phyloP scores from a whole-genome alignment of 2,329 filamentous ascomycete species.

The Penicillium vulpinum region DNA sequence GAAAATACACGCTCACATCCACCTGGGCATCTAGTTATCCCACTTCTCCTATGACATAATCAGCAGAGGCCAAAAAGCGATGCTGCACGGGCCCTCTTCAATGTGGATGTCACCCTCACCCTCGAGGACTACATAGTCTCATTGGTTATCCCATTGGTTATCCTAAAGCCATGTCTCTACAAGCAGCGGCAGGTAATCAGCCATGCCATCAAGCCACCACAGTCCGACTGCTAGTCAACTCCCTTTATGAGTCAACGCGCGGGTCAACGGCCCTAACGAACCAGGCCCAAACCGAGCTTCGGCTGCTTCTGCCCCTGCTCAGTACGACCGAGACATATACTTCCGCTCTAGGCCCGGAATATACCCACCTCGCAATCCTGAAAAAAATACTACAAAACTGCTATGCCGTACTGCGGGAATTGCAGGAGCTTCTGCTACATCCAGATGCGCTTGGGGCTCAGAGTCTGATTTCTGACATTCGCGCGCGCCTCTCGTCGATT shows the following conservation, averaged over 20 bases:
- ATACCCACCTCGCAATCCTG: background rate
- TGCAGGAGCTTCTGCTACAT: slow-evolving; percentile 10
- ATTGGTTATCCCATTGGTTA: background rate
- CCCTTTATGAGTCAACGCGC: slow-evolving; percentile 16
- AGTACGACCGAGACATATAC: slow-evolving; percentile 1
- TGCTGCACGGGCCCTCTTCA: background rate
- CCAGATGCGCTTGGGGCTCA: background rate
- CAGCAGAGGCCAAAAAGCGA: background rate
- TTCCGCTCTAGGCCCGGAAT: background rate
- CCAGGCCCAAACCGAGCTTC: slow-evolving; percentile 16
- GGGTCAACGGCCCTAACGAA: slow-evolving; percentile 11
- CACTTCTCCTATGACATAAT: background rate
- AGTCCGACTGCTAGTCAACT: slow-evolving; percentile 12
- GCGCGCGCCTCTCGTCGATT: slow-evolving; percentile 11
- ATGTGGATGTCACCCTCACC: background rate
- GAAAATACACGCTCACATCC: background rate
- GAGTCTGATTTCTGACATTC: slow-evolving; percentile 12
- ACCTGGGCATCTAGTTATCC: background rate
- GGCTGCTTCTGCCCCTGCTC: slow-evolving; percentile 10
- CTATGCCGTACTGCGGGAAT: slow-evolving; percentile 7
- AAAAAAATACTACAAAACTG: slow-evolving; percentile 8
- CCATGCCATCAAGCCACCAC: slow-evolving; percentile 6
- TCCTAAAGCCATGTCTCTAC: background rate
- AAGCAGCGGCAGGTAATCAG: background rate
- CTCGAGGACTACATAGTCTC: background rate